A percentile compares a stretch with the other conserved stretches of the same genome.
Evolutionary conservation across 2,329 filamentous ascomycete species (phyloP).

Genomic region (Rugonectria rugulosa): DNA sequence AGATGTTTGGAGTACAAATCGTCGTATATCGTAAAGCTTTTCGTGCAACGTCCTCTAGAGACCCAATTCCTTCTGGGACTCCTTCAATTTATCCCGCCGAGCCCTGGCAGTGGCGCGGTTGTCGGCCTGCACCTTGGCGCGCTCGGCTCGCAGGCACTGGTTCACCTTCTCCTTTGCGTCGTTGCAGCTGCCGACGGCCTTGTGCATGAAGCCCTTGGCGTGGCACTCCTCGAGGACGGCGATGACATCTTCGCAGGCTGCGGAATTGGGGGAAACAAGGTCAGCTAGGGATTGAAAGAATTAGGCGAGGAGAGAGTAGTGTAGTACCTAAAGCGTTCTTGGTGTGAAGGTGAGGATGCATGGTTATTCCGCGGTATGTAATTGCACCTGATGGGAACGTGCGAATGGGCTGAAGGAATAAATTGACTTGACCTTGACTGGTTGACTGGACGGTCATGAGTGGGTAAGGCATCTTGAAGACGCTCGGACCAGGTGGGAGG

Average conservation of each 20-base stretch:
- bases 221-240: constrained; percentile 95
- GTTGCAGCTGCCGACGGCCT: constrained; percentile 90
- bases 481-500: constrained; percentile 42
- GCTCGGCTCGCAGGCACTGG: constrained; percentile 81
- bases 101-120: constrained; percentile 75
- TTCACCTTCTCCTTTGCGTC: constrained; percentile 84
- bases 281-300: constrained; percentile 23
- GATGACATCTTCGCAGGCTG: constrained; percentile 96
- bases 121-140: constrained; percentile 76
- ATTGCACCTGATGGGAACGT: constrained; percentile 16
- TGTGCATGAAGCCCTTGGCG: constrained; percentile 89
- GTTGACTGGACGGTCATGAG: constrained; percentile 7
- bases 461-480: constrained; percentile 25
- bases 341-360: constrained; percentile 98
- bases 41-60: constrained; percentile 36
- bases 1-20: background rate
- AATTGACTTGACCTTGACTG: constrained; percentile 18
- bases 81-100: constrained; percentile 77
- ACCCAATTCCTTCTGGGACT: constrained; percentile 66
- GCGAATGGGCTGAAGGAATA: constrained; percentile 28
- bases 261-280: background rate
- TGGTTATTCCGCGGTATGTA: constrained; percentile 51
- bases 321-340: constrained; percentile 83
- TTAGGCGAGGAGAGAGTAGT: background rate
- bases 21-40: background rate